phyloP scores from a whole-genome alignment of 148 eudicot species.

The Hydrangea macrophylla region DNA sequence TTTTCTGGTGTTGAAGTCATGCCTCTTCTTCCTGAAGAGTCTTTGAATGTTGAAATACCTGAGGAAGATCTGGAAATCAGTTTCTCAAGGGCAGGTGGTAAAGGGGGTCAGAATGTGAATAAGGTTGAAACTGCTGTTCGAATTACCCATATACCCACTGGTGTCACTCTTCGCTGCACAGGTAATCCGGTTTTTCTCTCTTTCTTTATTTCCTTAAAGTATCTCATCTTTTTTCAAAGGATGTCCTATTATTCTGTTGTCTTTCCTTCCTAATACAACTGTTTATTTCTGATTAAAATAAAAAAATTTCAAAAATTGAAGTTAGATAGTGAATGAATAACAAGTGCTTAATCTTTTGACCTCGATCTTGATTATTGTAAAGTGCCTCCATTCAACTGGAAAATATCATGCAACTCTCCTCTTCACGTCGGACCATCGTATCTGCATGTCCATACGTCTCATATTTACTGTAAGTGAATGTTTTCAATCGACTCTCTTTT shows the following conservation, averaged over 20 bases:
- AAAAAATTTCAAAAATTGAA: too few species aligned
- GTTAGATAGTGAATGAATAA: too few species aligned
- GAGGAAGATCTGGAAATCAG: conserved; percentile 88
- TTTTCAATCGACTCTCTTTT: too few species aligned
- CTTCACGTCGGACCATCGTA: too few species aligned
- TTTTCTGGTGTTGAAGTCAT: conserved; percentile 95
- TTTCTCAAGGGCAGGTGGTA: conserved; percentile 85
- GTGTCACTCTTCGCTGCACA: conserved; percentile 83
- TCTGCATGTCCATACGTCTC: too few species aligned
- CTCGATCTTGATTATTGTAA: too few species aligned
- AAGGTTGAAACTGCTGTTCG: conserved; percentile 98
- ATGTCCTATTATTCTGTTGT: neutral
- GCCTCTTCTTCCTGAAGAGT: conserved; percentile 97
- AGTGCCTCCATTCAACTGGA: too few species aligned
- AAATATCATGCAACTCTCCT: too few species aligned
- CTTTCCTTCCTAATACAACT: neutral
- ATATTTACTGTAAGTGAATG: too few species aligned
- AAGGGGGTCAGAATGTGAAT: conserved; percentile 96
- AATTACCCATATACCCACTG: conserved; percentile 93
- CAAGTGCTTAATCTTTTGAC: too few species aligned
- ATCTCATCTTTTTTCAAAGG: neutral
- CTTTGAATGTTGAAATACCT: conserved; percentile 79
- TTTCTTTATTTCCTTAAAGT: conserved; percentile 5
- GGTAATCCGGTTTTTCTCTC: conserved; percentile 32
- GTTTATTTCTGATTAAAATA: too few species aligned